Percentiles rank a stretch among this genome's conserved stretches.
Conservation (phyloP, 768 basidiomycete species). For the Cystobasidiopsis lactophilus region DNA sequence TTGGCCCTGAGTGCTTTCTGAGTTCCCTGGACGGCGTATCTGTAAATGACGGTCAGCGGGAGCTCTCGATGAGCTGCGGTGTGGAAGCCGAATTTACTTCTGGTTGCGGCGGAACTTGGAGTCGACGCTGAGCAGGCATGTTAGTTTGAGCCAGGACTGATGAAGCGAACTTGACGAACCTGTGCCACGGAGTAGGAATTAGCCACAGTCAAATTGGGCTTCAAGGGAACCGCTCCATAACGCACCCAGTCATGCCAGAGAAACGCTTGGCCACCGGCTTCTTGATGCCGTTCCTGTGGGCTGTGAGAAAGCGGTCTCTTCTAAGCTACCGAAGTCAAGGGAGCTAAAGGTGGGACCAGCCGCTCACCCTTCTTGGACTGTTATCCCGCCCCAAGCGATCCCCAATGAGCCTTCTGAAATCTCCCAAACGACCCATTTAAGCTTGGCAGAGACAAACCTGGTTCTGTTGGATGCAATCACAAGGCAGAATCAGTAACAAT, state of each 20-base stretch:
- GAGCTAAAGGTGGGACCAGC: no score
- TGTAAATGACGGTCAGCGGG: constrained; percentile 3
- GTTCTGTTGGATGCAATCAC: no score
- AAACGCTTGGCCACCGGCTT: constrained; percentile 46
- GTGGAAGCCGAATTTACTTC: constrained; percentile 35
- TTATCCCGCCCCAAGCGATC: no score
- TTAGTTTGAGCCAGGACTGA: no score
- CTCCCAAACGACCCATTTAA: no score
- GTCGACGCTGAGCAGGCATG: constrained; percentile 41
- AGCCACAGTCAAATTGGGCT: not conserved
- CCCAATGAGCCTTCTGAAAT: no score
- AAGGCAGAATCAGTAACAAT: no score
- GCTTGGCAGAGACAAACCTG: no score
- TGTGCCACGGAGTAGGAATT: no score
- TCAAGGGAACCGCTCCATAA: constrained; percentile 25
- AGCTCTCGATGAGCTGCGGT: constrained; percentile 41
- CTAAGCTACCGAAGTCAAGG: no score
- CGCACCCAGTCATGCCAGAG: constrained; percentile 71
- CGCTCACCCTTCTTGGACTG: no score
- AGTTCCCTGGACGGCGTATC: constrained; percentile 20
- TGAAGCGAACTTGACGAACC: no score
- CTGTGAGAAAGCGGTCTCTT: constrained; percentile 37
- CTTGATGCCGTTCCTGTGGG: constrained; percentile 92
- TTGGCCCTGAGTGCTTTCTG: constrained; percentile 5
- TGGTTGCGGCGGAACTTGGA: constrained; percentile 77